Percentiles rank a stretch among this genome's conserved stretches.
Evolutionary conservation across 495 filamentous ascomycete species (phyloP).

Genomic region (Cercophora samala): DNA sequence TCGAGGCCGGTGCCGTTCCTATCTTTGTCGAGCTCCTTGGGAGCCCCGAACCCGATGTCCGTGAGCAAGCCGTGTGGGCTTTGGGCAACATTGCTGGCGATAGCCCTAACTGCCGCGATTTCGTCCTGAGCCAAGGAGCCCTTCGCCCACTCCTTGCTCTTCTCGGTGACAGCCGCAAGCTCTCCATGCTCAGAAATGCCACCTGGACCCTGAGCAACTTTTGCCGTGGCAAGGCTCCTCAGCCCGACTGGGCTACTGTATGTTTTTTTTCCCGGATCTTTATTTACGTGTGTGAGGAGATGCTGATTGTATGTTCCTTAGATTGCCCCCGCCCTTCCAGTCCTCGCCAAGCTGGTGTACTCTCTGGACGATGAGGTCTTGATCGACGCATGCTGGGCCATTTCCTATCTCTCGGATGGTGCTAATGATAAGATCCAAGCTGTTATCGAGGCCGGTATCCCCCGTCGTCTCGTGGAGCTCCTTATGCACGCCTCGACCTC

Average conservation of each 20-base stretch:
- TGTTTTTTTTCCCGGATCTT: slow-evolving; percentile 33
- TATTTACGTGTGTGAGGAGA: slow-evolving; percentile 19
- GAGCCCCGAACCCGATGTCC: slow-evolving; percentile 96
- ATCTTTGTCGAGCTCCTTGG: slow-evolving; percentile 95
- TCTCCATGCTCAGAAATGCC: slow-evolving; percentile 98
- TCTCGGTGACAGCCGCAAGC: slow-evolving; percentile 94
- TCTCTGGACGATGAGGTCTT: slow-evolving; percentile 97
- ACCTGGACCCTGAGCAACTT: slow-evolving; percentile 99
- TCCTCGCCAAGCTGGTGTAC: slow-evolving; percentile 95
- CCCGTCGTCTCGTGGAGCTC: slow-evolving; percentile 92
- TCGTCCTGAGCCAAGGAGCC: slow-evolving; percentile 84
- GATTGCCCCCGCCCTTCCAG: slow-evolving; percentile 95
- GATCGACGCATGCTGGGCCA: slow-evolving; percentile 99
- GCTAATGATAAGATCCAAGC: slow-evolving; percentile 99
- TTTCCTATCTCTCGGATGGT: slow-evolving; percentile 98
- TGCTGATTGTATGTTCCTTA: slow-evolving; percentile 38
- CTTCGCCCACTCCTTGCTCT: slow-evolving; percentile 83
- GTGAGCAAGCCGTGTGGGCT: slow-evolving; percentile 99
- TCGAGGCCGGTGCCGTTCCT: slow-evolving; percentile 95
- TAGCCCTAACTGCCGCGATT: slow-evolving; percentile 94
- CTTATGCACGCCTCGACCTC: slow-evolving; percentile 99
- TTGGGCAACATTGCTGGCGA: slow-evolving; percentile 99
- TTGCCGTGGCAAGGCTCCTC: slow-evolving; percentile 98
- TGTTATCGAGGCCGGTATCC: slow-evolving; percentile 97
- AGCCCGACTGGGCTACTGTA: slow-evolving; percentile 97